Base-by-base conservation (phyloP, 345 rosid genomes). In the Dimocarpus longan region DNA sequence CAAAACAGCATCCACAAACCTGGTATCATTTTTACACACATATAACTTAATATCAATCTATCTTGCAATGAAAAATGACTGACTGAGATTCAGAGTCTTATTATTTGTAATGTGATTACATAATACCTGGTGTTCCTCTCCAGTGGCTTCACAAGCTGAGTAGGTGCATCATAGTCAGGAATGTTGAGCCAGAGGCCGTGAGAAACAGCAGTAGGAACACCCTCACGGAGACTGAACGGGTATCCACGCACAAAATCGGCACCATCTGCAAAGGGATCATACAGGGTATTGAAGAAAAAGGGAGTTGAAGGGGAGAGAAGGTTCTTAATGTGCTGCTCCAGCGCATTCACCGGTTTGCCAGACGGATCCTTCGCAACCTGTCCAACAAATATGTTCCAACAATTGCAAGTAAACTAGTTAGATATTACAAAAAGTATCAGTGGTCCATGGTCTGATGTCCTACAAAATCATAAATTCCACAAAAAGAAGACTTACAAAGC, bases 171-270 rank as follows among this genome's bases (percentile, higher is more conserved):
- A 71, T 95, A 95, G 81, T 95, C 99, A 3, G 99, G 98, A 80
- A 95, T 95, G 90, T 95, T 95, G 73, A 95, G 95, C 99, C 99
- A 95, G 62, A 95, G 98, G 70, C 98, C 99, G 76, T 95, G 99
- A 57, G 99, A 95, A 73, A 92, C 96, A 59, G 98, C 99, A 19
- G 99, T 95, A 3, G 93, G 89, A 28, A 88, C 97, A 86, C 99
- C 99, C 87, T 95, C 99, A 0, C 99, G 90, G 0, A 93, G 92
- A 85, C 96, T 95, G 71, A 95, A 95, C 54, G 99, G 99, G 86
- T 92, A 95, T 65, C 99, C 99, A 60, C 99, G 97, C 59, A 95
- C 99, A 63, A 95, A 95, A 77, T 93, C 98, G 10, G 99, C 95
- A 2, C 99, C 99, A 0, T 93, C 95, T 65, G 93, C 80, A 78